phyloP scores from a whole-genome alignment of 2,329 filamentous ascomycete genomes.

The Colletotrichum neosansevieriae region DNA sequence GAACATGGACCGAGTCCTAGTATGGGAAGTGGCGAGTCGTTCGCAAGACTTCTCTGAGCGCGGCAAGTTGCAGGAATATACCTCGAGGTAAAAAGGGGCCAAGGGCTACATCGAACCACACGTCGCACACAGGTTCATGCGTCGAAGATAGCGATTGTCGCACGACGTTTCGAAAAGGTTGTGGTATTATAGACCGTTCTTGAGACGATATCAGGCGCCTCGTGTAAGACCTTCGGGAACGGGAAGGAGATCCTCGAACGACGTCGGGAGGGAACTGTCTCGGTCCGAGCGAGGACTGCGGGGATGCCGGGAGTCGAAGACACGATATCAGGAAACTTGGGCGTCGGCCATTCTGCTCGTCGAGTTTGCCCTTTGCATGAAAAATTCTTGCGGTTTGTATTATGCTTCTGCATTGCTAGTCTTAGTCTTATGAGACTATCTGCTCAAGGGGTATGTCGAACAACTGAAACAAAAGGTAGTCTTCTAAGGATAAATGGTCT shows the following conservation, averaged over 20 bases:
- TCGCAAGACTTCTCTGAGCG: too few species aligned
- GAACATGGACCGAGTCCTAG: neutral
- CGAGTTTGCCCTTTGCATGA: neutral
- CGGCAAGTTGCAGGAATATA: neutral
- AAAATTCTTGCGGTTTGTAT: neutral
- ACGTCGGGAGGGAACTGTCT: neutral
- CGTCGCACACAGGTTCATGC: neutral
- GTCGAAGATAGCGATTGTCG: neutral
- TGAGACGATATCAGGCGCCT: neutral
- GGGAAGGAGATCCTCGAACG: constrained; percentile 5
- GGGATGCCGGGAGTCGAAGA: neutral
- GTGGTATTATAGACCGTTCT: neutral
- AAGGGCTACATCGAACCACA: neutral
- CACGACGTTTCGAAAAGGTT: neutral
- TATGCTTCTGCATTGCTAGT: neutral
- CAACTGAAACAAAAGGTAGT: neutral
- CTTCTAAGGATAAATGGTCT: neutral
- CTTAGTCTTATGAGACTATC: neutral
- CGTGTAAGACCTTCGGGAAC: neutral
- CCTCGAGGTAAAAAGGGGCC: too few species aligned
- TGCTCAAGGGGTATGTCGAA: neutral
- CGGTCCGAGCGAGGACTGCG: constrained; percentile 9
- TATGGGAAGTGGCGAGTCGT: too few species aligned
- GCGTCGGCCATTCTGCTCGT: neutral
- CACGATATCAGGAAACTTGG: neutral